Evolutionary conservation across 2,329 filamentous ascomycete species (phyloP).

Genomic region (Phaeophleospora eucalypticola): DNA sequence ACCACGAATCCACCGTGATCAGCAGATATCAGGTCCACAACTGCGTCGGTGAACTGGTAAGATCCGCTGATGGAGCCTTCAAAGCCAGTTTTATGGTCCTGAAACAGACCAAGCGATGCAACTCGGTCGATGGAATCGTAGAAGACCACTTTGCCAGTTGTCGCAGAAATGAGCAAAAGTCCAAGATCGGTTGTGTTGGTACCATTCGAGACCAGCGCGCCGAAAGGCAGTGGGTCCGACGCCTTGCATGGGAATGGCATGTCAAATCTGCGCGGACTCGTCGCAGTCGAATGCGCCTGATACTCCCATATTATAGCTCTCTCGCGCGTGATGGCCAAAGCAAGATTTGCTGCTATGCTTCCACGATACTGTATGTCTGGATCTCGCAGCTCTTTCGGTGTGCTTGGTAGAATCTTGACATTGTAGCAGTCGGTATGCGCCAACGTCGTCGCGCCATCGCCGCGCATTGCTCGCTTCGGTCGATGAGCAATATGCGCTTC

Average conservation of each 20-base stretch:
- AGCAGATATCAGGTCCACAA: conserved; percentile 73
- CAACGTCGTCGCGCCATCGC: conserved; percentile 39
- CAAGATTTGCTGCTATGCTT: conserved; percentile 36
- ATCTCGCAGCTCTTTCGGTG: conserved; percentile 69
- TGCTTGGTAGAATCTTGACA: conserved; percentile 76
- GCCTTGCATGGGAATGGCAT: conserved; percentile 68
- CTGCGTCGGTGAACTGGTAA: too few relatives aligned
- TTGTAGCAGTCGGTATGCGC: conserved; percentile 80
- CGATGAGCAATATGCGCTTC: conserved; percentile 26
- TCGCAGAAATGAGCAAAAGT: conserved; percentile 78
- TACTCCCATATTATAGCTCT: conserved; percentile 92
- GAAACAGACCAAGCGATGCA: conserved; percentile 76
- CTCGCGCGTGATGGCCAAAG: conserved; percentile 72
- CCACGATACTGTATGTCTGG: conserved; percentile 56
- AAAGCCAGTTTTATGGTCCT: conserved; percentile 74
- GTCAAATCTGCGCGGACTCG: conserved; percentile 75
- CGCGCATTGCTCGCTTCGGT: conserved; percentile 30
- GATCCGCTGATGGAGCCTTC: conserved; percentile 71
- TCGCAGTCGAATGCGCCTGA: conserved; percentile 56
- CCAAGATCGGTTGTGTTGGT: conserved; percentile 77
- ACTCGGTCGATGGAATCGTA: conserved; percentile 94
- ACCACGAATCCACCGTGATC: conserved; percentile 85
- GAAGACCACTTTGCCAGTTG: conserved; percentile 79
- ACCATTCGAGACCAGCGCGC: conserved; percentile 74
- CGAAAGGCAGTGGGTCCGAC: conserved; percentile 72